Evolutionary conservation across 345 rosid species (phyloP), one percentile per base, ranked within the genome.

Genomic region (Iberis pinnata): DNA sequence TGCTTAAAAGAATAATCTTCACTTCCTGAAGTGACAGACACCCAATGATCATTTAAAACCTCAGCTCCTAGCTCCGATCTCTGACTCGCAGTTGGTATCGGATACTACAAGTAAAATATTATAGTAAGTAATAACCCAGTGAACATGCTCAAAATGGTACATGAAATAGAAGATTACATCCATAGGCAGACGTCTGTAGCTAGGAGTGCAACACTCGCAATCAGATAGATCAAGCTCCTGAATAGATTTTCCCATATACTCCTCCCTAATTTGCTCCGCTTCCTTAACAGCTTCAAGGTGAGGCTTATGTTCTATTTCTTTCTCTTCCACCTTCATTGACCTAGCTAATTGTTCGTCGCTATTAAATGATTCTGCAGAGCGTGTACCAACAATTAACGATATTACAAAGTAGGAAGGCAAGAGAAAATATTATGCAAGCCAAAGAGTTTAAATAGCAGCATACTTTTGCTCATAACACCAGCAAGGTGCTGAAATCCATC

Each of bases 1-100:
- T 87, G 98, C 74, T 84, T 90, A 60, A 90, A 90, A 24, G 98
- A 90, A 64, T 87, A 87, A 75, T 90, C 98, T 70, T 90, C 98
- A 45, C 98, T 90, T 63, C 98, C 98, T 29, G 98, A 92, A 44
- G 98, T 92, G 58, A 83, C 98, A 55, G 96, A 88, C 12, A 92
- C 98, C 98, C 98, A 92, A 56, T 80, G 80, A 69, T 92, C 96
- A 80, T 92, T 92, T 72, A 92, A 58, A 13, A 92, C 96, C 68
- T 79, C 93, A 47, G 88, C 82, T 50, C 86, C 98, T 42, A 65
- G 26, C 18, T 65, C 58, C 42, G 82, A 84, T 62, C 81, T 88
- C 11, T 93, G 75, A 63, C 80, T 78, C 38, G 77, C 95, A 54
- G 78, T 63, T 63, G 86, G 75, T 73, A 81, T 81, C 6, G 89